These are phyloP conservation scores for Geotrichum reessii DNA, from an alignment of 1,139 yeast genomes.

Conservation along the genomic window DNA sequence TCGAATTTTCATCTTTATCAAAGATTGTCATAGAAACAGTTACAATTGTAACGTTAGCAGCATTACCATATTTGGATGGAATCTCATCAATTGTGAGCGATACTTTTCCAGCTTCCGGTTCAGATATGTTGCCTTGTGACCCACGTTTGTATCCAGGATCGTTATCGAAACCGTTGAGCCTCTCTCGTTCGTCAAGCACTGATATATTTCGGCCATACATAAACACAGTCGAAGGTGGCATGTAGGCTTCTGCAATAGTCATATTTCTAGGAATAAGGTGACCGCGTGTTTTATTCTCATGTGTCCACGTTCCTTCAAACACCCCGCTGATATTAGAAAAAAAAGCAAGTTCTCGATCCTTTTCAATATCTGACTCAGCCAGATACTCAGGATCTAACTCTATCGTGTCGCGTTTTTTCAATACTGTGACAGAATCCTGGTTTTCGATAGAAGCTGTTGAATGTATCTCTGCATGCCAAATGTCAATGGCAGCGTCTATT, in stretches of 20 bases:
- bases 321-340: conserved; percentile 26
- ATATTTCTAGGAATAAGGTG: conserved; percentile 10
- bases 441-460: conserved; percentile 1
- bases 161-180: background rate
- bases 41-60: conserved; percentile 25
- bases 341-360: conserved; percentile 14
- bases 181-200: background rate
- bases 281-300: conserved; percentile 14
- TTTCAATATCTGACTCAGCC: background rate
- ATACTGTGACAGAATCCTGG: background rate
- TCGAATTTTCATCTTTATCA: conserved; percentile 23
- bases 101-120: conserved; percentile 20
- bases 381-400: background rate
- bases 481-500: conserved; percentile 41
- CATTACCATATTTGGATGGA: conserved; percentile 4
- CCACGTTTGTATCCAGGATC: background rate
- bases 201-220: conserved; percentile 5
- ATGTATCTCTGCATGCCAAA: conserved; percentile 45
- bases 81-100: conserved; percentile 22
- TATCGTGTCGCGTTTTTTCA: conserved; percentile 13
- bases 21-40: conserved; percentile 23
- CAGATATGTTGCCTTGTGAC: conserved; percentile 22
- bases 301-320: conserved; percentile 26
- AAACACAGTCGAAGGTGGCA: background rate
- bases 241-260: conserved; percentile 11